Evolutionary conservation across 306 rosid species (phyloP), one percentile per base, ranked within the genome.

Genomic region (Carpinus viminea): DNA sequence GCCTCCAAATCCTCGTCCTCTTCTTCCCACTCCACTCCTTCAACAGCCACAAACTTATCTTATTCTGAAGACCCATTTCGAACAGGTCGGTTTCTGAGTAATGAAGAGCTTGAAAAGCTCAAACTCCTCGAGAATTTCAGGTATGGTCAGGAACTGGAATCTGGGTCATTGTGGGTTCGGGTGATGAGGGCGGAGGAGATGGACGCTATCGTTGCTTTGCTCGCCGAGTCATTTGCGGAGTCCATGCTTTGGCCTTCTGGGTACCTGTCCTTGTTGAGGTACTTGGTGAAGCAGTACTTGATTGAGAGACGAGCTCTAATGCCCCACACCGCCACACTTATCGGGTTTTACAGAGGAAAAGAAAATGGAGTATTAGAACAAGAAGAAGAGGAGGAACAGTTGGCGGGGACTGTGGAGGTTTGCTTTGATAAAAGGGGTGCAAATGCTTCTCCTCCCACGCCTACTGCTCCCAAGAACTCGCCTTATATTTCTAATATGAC

Each of bases 331-430:
- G 94, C 93, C 12, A 95, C 93, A 5, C 91, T 95, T 65, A 76
- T 95, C 45, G 98, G 90, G 21, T 92, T 91, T 79, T 92, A 86
- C 72, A 95, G 75, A 74, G 83, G 70, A 57, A 75, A 26, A 21
- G 76, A 54, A 16, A 62, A 72, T 50, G 77, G 7, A 64, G 72
- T n/a, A 4, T 20, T 8, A 41, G 72, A 18, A 13, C 85, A 65
- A 28, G 83, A 72, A 11, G 80, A 74, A 12, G 84, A 64, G 10
- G 68, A 20, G 7, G 76, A 82, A 54, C 56, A 73, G 18, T 81
- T 95, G 72, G 98, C 97, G 1, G 98, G 98, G 51, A 95, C 98
- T 1, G 98, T 95, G 73, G 98, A 95, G 81, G 88, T 95, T 84
- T 83, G 85, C 77, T 95, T 95, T 77, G 84, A 92, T 75, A 83